Base-by-base conservation (phyloP, 148 eudicot genomes). In the Rhododendron ferrugineum region DNA sequence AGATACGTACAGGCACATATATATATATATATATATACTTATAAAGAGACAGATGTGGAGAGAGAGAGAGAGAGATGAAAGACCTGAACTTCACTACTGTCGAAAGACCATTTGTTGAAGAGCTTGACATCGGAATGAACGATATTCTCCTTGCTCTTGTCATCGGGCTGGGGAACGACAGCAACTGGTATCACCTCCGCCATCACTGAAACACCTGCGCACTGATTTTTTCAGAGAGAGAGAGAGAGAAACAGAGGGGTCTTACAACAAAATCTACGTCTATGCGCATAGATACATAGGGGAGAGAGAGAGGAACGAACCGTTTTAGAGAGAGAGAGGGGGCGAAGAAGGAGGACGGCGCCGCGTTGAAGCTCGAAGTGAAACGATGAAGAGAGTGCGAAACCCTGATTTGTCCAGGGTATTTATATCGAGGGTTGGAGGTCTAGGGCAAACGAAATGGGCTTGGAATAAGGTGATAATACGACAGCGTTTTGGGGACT, bases 81-180 rank as follows among this genome's bases (percentile, higher is more conserved):
- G n/a, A 74, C 78, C 78, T 74, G 78, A 36, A 74, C 78, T 34
- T 36, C 46, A 10, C 5, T 5, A 5, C 75, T 70, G 40, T 74
- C 78, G 8, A 74, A 74, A 6, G 78, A 74, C 78, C 78, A 74
- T 20, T 74, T 74, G 46, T 74, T 74, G 78, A 74, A 74, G n/a
- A 74, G 78, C 26, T 74, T 74, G 46, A 74, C 78, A 20, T 74
- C 78, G 9, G 46, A 34, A 9, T 74, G 78, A 0, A 37, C 78
- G 8, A 34, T 22, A 37, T 74, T 73, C 16, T 32, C 40, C 78
- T 73, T 32, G 20, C 23, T 37, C 46, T 74, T 74, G 4, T 20
- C 26, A 20, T 37, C 78, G 46, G 11, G 0, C 20, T 0, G 46
- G 46, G 78, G 8, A 74, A 34, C 11, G 40, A 18, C 23, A 8